A percentile compares a stretch with the other conserved stretches of the same genome.
phyloP scores from a whole-genome alignment of 2,329 filamentous ascomycete genomes.

The Alternaria arborescens region DNA sequence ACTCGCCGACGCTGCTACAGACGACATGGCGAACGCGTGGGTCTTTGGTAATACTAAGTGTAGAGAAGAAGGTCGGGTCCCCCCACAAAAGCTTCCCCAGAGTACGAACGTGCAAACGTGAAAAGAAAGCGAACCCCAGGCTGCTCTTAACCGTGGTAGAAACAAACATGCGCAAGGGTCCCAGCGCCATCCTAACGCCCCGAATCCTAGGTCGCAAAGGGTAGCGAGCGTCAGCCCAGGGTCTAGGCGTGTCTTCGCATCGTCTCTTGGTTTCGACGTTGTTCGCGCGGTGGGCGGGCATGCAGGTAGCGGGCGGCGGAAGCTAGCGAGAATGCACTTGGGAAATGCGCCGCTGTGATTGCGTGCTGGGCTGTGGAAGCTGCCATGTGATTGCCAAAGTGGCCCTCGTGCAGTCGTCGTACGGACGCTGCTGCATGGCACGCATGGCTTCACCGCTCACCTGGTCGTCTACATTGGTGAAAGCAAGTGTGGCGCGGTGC shows the following conservation, averaged over 20 bases:
- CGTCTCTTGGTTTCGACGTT: constrained; percentile 3
- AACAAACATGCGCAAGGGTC: neutral
- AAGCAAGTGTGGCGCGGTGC: neutral
- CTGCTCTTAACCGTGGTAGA: neutral
- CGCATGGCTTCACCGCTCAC: constrained; percentile 1
- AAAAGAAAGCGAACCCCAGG: constrained; percentile 1
- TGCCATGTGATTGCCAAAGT: neutral
- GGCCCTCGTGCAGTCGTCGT: constrained; percentile 2
- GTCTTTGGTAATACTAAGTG: neutral
- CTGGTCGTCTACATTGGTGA: constrained; percentile 1
- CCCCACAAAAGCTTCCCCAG: constrained; percentile 5
- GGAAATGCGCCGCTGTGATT: neutral
- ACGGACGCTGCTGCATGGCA: neutral
- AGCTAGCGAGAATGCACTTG: neutral
- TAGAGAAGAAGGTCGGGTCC: neutral
- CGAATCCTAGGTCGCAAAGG: constrained; percentile 5
- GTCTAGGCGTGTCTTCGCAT: constrained; percentile 5
- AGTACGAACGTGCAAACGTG: neutral
- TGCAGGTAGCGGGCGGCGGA: neutral
- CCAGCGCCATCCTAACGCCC: neutral
- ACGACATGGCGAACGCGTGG: constrained; percentile 35
- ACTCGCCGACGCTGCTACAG: constrained; percentile 28
- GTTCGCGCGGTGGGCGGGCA: neutral
- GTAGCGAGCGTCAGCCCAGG: constrained; percentile 5
- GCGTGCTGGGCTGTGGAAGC: neutral